phyloP scores from a whole-genome alignment of 2,329 filamentous ascomycete species.

The Xylaria sp. region DNA sequence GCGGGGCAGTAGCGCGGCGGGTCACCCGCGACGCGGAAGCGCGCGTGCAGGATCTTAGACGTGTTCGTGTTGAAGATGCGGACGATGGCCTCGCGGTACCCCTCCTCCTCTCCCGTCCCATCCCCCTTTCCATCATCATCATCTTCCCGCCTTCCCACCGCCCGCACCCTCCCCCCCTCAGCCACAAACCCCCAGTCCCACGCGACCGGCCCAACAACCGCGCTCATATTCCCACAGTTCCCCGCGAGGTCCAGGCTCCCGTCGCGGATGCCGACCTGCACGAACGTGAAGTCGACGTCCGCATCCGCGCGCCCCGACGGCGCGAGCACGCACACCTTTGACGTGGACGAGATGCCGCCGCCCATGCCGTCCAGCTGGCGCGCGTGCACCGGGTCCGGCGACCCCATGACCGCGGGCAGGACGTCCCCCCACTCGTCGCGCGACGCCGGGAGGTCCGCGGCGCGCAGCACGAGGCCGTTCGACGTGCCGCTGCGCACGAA shows the following conservation, averaged over 20 bases:
- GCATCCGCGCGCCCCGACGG: slow-evolving; percentile 54
- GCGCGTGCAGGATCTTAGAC: slow-evolving; percentile 51
- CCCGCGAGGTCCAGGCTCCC: slow-evolving; percentile 65
- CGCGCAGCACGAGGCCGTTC: slow-evolving; percentile 50
- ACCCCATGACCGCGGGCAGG: slow-evolving; percentile 48
- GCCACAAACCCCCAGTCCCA: slow-evolving; percentile 63
- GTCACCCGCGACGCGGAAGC: slow-evolving; percentile 50
- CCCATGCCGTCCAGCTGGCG: slow-evolving; percentile 79
- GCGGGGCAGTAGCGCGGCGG: slow-evolving; percentile 38
- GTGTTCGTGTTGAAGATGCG: slow-evolving; percentile 52
- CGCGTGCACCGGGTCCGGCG: slow-evolving; percentile 65
- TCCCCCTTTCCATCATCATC: neutral
- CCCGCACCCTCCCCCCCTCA: neutral
- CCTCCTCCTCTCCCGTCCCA: neutral
- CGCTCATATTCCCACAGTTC: slow-evolving; percentile 71
- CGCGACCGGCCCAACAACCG: slow-evolving; percentile 67
- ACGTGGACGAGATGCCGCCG: slow-evolving; percentile 68
- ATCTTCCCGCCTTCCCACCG: no score
- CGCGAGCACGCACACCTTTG: slow-evolving; percentile 76
- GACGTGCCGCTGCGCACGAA: slow-evolving; percentile 54
- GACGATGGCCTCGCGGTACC: slow-evolving; percentile 41
- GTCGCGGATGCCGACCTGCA: slow-evolving; percentile 66
- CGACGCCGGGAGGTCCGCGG: slow-evolving; percentile 51
- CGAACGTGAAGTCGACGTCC: slow-evolving; percentile 51
- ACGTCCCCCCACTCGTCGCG: slow-evolving; percentile 50